Conservation (phyloP, 441 rosid genomes). For the Biscutella laevigata region DNA sequence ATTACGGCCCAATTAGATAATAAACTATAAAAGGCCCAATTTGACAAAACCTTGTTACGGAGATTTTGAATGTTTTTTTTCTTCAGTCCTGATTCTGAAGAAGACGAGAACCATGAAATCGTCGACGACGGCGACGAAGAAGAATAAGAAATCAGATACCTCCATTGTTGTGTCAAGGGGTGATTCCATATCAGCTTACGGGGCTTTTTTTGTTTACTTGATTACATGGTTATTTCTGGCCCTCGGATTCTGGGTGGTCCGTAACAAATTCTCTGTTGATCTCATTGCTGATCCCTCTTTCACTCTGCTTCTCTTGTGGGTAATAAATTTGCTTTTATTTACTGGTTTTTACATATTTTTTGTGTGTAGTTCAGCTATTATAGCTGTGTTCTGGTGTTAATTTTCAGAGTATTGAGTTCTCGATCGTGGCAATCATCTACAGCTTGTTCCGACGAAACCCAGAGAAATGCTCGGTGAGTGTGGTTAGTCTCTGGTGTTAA, state of each 20-base stretch:
- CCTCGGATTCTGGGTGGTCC: slow-evolving; percentile 37
- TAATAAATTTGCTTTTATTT: not conserved
- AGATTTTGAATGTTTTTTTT: no score
- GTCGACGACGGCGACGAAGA: slow-evolving; percentile 10
- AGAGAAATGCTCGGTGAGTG: slow-evolving; percentile 48
- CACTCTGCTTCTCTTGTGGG: slow-evolving; percentile 51
- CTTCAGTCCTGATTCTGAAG: not conserved
- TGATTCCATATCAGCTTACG: slow-evolving; percentile 24
- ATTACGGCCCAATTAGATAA: no score
- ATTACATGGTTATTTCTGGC: slow-evolving; percentile 35
- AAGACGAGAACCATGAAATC: slow-evolving; percentile 5
- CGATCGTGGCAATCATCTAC: slow-evolving; percentile 27
- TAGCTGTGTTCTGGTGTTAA: not conserved
- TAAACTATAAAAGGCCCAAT: slow-evolving; percentile 3
- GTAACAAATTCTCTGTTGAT: slow-evolving; percentile 31
- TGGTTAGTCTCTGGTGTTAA: no score
- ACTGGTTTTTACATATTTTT: not conserved
- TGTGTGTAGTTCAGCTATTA: not conserved
- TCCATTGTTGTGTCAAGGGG: slow-evolving; percentile 9
- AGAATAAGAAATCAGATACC: slow-evolving; percentile 9
- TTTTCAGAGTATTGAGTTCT: slow-evolving; percentile 16
- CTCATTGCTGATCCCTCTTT: slow-evolving; percentile 46
- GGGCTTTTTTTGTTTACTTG: slow-evolving; percentile 27
- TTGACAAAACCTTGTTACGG: no score
- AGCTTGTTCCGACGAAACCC: slow-evolving; percentile 48